Evolutionary conservation across 306 rosid species (phyloP), one percentile per base, ranked within the genome.

Genomic region (Quercus mongolica): DNA sequence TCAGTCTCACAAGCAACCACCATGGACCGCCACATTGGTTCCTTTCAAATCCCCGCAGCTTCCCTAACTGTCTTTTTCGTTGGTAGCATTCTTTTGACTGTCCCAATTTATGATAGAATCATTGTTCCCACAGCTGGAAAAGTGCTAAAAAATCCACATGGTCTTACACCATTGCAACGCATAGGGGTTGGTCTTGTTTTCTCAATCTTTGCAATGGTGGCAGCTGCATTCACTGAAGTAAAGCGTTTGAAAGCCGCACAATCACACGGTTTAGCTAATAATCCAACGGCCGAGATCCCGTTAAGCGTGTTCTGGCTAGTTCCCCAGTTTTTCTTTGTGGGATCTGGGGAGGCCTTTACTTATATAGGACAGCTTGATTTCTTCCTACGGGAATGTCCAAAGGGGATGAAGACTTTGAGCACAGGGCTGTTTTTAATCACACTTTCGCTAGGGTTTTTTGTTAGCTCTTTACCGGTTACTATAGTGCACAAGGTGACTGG

Each of bases 321-420:
- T 14, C 97, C 99, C 1, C 99, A 94, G 76, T 90, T 90, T 69
- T 84, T 92, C 88, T 17, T 94, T 3, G 97, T 94, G 30, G 99
- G 99, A 19, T 62, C 86, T 0, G 99, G 97, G 0, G 97, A 94
- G 83, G 99, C 97, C 10, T 92, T 92, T 57, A 92, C 83, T 44
- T 92, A 94, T 41, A 89, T 90, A 74, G 99, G 99, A 0, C 97
- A 94, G 56, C 81, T 94, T 4, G 94, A 91, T 51, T 94, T 94
- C 59, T 92, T 94, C 76, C 85, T 92, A 0, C 83, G 95, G 61
- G 99, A 94, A 75, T 92, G 97, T 21, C 97, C 99, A 0, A 91
- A 92, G 71, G 97, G 99, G 59, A 94, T 92, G 97, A 92, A 92
- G 80, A 92, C 97, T 0, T 90, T 91, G 94, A 94, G 99, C 83